These are phyloP conservation scores for Babesia bigemina DNA, from an alignment of 169 alveolate genomes.

Conservation along the genomic window DNA sequence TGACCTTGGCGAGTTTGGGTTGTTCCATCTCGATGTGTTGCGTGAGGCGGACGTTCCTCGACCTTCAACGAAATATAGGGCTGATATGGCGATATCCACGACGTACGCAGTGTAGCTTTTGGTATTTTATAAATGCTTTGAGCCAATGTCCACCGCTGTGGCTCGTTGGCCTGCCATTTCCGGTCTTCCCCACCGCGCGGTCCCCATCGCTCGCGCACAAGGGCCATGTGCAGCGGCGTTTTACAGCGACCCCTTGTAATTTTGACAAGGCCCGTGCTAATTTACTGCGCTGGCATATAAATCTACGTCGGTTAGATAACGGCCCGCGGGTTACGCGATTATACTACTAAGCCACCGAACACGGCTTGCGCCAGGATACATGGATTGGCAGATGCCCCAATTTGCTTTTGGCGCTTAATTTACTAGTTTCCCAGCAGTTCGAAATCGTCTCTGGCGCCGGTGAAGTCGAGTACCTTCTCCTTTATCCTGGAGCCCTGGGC, in stretches of 20 bases:
- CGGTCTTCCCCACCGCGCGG: constrained; percentile 34
- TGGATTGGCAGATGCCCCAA: too few species aligned
- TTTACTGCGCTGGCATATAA: too few species aligned
- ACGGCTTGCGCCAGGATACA: too few species aligned
- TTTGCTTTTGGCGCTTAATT: too few species aligned
- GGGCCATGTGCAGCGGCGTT: too few species aligned
- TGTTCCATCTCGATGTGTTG: constrained; percentile 74
- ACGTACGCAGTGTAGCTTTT: background rate
- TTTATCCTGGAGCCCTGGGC: constrained; percentile 90
- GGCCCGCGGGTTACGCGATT: too few species aligned
- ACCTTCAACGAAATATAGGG: background rate
- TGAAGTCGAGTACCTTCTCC: constrained; percentile 70
- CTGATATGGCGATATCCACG: background rate
- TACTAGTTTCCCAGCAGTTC: constrained; percentile 75
- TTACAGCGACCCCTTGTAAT: too few species aligned
- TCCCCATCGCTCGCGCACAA: constrained; percentile 12
- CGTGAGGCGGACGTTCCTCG: background rate
- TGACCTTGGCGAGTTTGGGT: constrained; percentile 93
- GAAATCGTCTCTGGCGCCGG: constrained; percentile 72
- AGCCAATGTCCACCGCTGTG: background rate
- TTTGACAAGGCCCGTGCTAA: too few species aligned
- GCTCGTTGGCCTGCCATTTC: background rate
- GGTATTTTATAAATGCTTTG: background rate
- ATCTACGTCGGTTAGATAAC: too few species aligned
- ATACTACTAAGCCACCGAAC: too few species aligned